Percentiles rank a stretch among this genome's conserved stretches.
Evolutionary conservation across 2,329 filamentous ascomycete species (phyloP).

Genomic region (Talaromyces amestolkiae): DNA sequence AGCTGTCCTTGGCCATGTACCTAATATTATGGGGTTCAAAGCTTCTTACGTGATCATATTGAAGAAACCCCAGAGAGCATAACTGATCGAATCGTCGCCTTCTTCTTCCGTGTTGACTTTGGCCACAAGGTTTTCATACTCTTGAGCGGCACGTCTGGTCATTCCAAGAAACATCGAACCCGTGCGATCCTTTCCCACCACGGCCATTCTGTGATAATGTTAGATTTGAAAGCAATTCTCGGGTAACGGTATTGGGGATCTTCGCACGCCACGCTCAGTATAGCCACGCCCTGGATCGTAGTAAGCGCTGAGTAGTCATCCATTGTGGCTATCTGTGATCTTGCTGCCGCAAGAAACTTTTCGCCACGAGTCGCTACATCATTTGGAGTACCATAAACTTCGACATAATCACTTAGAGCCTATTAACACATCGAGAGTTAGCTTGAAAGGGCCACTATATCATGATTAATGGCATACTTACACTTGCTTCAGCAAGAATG

Average conservation of each 20-base stretch:
- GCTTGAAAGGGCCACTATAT: background rate
- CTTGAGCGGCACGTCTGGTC: background rate
- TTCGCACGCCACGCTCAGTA: conserved; percentile 1
- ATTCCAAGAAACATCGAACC: conserved; percentile 9
- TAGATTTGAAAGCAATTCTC: background rate
- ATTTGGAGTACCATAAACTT: background rate
- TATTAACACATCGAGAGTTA: background rate
- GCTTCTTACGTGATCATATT: conserved; percentile 10
- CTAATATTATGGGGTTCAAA: background rate
- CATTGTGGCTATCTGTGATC: background rate
- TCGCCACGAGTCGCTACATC: background rate
- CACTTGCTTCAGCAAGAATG: conserved; percentile 63
- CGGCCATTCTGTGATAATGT: background rate
- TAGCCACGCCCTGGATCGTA: background rate
- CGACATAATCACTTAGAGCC: conserved; percentile 1
- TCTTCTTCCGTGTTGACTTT: background rate
- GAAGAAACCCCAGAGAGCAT: conserved; percentile 11
- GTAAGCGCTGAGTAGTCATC: conserved; percentile 1
- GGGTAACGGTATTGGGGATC: background rate
- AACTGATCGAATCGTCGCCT: background rate
- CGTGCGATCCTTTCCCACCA: conserved; percentile 2
- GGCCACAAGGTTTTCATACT: background rate
- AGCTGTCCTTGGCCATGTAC: background rate
- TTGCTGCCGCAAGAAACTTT: conserved; percentile 1
- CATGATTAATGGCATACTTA: conserved; percentile 23